Evolutionary conservation across 2,329 filamentous ascomycete species (phyloP).

Genomic region (Trichoderma pleuroti): DNA sequence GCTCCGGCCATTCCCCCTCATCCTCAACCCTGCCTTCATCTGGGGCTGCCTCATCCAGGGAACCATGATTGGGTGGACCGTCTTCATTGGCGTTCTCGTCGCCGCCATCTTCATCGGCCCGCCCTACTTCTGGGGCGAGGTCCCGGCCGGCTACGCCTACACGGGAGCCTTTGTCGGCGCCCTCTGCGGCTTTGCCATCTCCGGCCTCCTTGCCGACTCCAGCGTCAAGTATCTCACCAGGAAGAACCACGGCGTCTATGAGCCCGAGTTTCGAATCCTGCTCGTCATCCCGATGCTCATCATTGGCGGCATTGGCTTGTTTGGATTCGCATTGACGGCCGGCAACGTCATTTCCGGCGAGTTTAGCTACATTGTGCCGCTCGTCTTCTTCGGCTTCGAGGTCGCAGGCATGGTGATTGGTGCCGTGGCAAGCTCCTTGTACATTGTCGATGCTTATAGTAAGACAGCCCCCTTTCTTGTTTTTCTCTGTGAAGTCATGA

Average conservation of each 20-base stretch:
- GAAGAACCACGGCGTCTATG: conserved; percentile 76
- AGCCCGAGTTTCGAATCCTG: conserved; percentile 85
- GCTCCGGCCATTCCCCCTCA: conserved; percentile 75
- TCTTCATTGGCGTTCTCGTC: conserved; percentile 82
- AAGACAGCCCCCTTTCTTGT: conserved; percentile 30
- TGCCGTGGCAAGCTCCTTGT: conserved; percentile 78
- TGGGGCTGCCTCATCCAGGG: conserved; percentile 81
- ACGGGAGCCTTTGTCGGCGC: conserved; percentile 82
- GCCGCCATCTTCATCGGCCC: conserved; percentile 78
- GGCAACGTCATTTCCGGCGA: conserved; percentile 50
- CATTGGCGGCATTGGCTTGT: conserved; percentile 73
- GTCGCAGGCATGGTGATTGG: conserved; percentile 91
- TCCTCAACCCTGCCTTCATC: conserved; percentile 79
- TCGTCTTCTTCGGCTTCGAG: conserved; percentile 79
- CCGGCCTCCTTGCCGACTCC: conserved; percentile 70
- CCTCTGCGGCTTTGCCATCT: conserved; percentile 70
- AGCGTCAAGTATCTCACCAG: conserved; percentile 67
- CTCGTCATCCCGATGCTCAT: conserved; percentile 80
- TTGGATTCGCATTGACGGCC: conserved; percentile 76
- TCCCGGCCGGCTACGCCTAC: conserved; percentile 82
- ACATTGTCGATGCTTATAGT: conserved; percentile 92
- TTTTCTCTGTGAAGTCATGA: neutral
- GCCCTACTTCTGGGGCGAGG: conserved; percentile 77
- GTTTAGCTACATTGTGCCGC: conserved; percentile 70
- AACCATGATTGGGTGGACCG: conserved; percentile 89